phyloP scores from a whole-genome alignment of 139 green algal species.

The Picochlorum sp. region DNA sequence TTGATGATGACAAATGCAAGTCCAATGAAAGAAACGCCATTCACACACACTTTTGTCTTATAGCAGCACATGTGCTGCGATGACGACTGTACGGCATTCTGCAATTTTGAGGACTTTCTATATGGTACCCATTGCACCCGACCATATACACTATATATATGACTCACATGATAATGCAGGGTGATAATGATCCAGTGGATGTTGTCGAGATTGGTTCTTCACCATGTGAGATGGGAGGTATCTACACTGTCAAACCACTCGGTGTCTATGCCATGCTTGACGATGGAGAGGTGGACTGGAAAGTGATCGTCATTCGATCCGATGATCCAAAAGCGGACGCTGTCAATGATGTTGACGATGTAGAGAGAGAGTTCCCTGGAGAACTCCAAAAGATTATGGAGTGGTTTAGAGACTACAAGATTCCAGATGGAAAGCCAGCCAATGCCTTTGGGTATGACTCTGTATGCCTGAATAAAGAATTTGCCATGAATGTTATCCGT shows the following conservation, averaged over 20 bases:
- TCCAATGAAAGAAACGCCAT: constrained; percentile 24
- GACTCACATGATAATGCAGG: constrained; percentile 15
- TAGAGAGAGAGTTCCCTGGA: constrained; percentile 92
- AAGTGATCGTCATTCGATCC: constrained; percentile 84
- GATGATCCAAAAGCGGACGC: constrained; percentile 85
- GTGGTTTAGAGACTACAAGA: constrained; percentile 99
- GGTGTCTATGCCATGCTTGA: constrained; percentile 97
- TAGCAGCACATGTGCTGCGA: neutral
- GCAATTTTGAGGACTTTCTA: constrained; percentile 26
- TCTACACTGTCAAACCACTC: constrained; percentile 76
- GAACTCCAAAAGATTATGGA: constrained; percentile 84
- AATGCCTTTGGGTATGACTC: constrained; percentile 92
- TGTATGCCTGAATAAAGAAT: constrained; percentile 40
- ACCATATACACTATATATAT: neutral
- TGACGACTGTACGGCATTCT: constrained; percentile 22
- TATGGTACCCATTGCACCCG: too few species aligned
- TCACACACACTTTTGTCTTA: constrained; percentile 15
- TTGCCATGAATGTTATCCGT: constrained; percentile 30
- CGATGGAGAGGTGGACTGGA: constrained; percentile 99
- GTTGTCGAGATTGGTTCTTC: constrained; percentile 91
- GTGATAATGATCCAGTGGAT: constrained; percentile 98
- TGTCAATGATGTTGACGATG: constrained; percentile 92
- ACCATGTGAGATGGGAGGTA: constrained; percentile 67
- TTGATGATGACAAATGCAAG: neutral
- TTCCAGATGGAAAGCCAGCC: constrained; percentile 89